A percentile compares a stretch with the other conserved stretches of the same genome.
phyloP scores from a whole-genome alignment of 352 stramenopile species.

The Phytophthora crassamura region DNA sequence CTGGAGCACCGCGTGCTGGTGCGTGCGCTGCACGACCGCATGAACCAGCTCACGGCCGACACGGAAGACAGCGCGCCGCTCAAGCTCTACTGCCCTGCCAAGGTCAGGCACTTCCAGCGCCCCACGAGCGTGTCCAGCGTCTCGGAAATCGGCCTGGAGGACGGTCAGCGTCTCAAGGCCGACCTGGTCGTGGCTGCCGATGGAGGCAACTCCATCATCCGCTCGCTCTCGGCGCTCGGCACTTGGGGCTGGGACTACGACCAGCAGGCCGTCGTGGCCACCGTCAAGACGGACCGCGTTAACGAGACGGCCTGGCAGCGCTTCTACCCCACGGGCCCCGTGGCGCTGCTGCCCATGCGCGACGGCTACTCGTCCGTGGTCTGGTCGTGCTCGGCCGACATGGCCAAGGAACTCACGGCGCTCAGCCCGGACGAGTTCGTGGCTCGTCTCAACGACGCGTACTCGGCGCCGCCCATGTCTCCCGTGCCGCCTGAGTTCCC shows the following conservation, averaged over 20 bases:
- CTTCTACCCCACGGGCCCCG: constrained; percentile 90
- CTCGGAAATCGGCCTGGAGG: constrained; percentile 72
- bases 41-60: constrained; percentile 70
- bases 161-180: constrained; percentile 71
- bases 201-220: constrained; percentile 90
- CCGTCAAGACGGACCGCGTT: constrained; percentile 84
- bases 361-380: constrained; percentile 92
- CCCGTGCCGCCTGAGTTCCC: constrained; percentile 73
- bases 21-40: constrained; percentile 84
- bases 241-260: constrained; percentile 94
- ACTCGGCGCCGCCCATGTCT: constrained; percentile 54
- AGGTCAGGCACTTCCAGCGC: constrained; percentile 85
- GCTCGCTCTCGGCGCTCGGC: constrained; percentile 82
- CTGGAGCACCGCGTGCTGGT: constrained; percentile 91
- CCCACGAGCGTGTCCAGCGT: constrained; percentile 50
- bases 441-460: constrained; percentile 79
- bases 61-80: constrained; percentile 61
- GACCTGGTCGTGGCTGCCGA: constrained; percentile 90
- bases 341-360: constrained; percentile 91
- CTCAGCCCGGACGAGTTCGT: constrained; percentile 82
- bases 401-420: constrained; percentile 83
- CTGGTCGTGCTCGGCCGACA: constrained; percentile 87
- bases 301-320: constrained; percentile 91
- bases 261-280: constrained; percentile 92
- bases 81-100: constrained; percentile 75